Percentiles rank a stretch among this genome's conserved stretches.
phyloP scores from a whole-genome alignment of 768 basidiomycete genomes.

The Serendipita indica region DNA sequence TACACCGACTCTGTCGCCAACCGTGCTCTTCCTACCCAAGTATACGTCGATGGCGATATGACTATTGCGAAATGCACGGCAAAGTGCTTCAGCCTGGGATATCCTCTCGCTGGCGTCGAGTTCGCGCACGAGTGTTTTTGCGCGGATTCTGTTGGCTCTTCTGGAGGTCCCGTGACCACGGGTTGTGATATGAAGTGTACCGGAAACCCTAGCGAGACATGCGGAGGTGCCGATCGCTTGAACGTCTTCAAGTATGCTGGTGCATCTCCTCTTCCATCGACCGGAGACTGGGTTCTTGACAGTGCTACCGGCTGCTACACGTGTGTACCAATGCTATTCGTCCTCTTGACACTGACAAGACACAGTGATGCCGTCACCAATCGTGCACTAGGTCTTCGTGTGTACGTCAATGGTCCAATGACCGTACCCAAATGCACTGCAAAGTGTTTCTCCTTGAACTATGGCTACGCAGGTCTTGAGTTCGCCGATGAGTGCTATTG shows the following conservation, averaged over 20 bases:
- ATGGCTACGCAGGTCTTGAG: slow-evolving; percentile 32
- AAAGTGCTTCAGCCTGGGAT: slow-evolving; percentile 31
- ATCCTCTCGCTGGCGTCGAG: slow-evolving; percentile 32
- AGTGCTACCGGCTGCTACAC: neutral
- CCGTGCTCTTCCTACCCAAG: neutral
- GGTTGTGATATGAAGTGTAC: slow-evolving; percentile 60
- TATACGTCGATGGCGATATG: slow-evolving; percentile 28
- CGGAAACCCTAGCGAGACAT: too few relatives aligned
- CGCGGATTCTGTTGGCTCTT: slow-evolving; percentile 30
- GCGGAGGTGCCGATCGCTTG: neutral
- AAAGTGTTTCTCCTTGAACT: slow-evolving; percentile 31
- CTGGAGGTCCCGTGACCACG: slow-evolving; percentile 30
- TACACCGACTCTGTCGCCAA: neutral
- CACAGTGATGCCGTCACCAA: neutral
- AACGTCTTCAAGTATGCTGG: neutral
- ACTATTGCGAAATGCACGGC: slow-evolving; percentile 36
- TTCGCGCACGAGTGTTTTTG: slow-evolving; percentile 38
- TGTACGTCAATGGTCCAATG: slow-evolving; percentile 28
- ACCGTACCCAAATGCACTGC: slow-evolving; percentile 36
- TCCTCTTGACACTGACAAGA: neutral
- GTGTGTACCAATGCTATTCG: neutral
- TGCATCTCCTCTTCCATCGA: neutral
- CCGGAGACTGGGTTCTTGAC: neutral
- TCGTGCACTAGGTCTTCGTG: neutral
- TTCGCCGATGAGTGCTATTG: slow-evolving; percentile 29